These are phyloP conservation scores for Penicillium polonicum DNA, from an alignment of 2,329 filamentous ascomycete species.

Conservation along the genomic window DNA sequence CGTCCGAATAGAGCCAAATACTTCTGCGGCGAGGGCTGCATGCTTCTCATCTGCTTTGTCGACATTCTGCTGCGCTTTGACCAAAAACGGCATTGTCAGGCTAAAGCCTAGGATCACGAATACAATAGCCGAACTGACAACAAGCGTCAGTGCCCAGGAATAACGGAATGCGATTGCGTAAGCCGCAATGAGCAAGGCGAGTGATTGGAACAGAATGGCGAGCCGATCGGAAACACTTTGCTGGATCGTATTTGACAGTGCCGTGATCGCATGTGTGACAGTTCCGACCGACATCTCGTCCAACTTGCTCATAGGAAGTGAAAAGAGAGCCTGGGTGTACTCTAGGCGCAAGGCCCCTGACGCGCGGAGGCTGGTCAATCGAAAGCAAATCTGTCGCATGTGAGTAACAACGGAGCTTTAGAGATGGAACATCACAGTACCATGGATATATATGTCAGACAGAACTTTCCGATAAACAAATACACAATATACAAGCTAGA, in stretches of 20 bases:
- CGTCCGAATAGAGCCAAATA: slow-evolving; percentile 45
- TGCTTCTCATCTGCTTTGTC: slow-evolving; percentile 41
- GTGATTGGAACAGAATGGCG: slow-evolving; percentile 43
- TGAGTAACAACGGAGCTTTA: background rate
- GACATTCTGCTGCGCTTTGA: slow-evolving; percentile 34
- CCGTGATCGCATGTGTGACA: slow-evolving; percentile 54
- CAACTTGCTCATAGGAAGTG: slow-evolving; percentile 50
- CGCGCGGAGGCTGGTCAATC: slow-evolving; percentile 52
- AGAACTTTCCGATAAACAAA: slow-evolving; percentile 56
- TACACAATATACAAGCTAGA: slow-evolving; percentile 57
- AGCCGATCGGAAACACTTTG: slow-evolving; percentile 56
- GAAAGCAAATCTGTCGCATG: slow-evolving; percentile 36
- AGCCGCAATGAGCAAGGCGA: slow-evolving; percentile 46
- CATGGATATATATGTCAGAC: slow-evolving; percentile 56
- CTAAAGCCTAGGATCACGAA: slow-evolving; percentile 40
- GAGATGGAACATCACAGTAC: slow-evolving; percentile 32
- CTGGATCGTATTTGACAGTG: slow-evolving; percentile 54
- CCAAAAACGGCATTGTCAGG: slow-evolving; percentile 35
- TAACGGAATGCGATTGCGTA: slow-evolving; percentile 54
- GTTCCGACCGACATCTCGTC: slow-evolving; percentile 52
- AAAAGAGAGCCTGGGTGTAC: slow-evolving; percentile 52
- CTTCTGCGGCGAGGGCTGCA: slow-evolving; percentile 43
- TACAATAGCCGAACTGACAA: slow-evolving; percentile 48
- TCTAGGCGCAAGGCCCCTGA: slow-evolving; percentile 52
- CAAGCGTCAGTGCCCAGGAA: slow-evolving; percentile 54